Base-by-base conservation (phyloP, 257 asterid species). In the Ajuga chamaepitys region DNA sequence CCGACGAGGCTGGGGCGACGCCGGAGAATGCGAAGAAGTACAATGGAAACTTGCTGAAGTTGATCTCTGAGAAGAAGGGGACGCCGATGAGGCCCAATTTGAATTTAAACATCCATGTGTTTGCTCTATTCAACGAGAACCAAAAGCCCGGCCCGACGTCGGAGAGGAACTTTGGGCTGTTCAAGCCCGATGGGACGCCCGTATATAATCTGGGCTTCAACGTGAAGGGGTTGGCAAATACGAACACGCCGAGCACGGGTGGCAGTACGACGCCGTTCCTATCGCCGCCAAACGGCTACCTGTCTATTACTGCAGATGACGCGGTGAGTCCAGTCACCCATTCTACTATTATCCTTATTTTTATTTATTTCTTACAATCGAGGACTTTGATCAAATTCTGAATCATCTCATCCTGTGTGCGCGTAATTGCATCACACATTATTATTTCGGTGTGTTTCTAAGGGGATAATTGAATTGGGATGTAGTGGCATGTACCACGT, bases 81-180 rank as follows among this genome's bases (percentile, higher is more conserved):
- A 87, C 97, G 24, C 98, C 98, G 0, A 76, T 85, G 97, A 80
- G 85, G 81, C 98, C 98, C 0, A 72, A 81, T 40, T 13, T 52
- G 21, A 66, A 85, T 48, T 41, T 92, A 66, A 84, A 92, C 17
- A 78, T 89, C 1, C 81, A 78, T 9, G 78, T 92, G 3, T 92
- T 92, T 24, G 98, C 98, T 0, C 62, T 92, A 44, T 92, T 89
- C 47, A 92, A 92, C 38, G 98, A 92, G 84, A 87, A 92, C 38
- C 71, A 75, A 81, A 92, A 92, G 85, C 91, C 97, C 35, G 98
- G 98, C 21, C 98, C 97, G 8, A 50, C 83, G 0, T 92, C 98
- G 0, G 98, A 92, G 86, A 78, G 95, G 62, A 92, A 92, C 22
- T 87, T 83, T 70, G 97, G 97, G 24, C 96, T 89, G 1, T 92